Base-by-base conservation (phyloP, 257 asterid species). In the Leonotis leonurus region DNA sequence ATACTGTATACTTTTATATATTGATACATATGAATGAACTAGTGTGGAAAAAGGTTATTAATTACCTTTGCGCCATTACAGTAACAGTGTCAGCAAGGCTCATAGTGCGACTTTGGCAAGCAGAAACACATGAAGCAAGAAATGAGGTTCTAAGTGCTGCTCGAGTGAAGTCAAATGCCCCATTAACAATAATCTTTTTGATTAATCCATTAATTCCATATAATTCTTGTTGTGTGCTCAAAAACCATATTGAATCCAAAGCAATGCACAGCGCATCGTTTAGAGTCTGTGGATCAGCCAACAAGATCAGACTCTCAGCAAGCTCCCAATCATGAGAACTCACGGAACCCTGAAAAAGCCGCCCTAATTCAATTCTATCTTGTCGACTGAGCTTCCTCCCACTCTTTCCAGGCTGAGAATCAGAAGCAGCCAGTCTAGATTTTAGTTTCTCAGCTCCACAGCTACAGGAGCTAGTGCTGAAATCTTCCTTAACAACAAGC, bases 41-140 rank as follows among this genome's bases (percentile, higher is more conserved):
- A n/a, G 53, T 41, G 51, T 60, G 11, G 18, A 21, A 13, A 46
- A 27, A 65, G 56, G 56, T 26, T 59, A 62, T 60, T 20, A 37
- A 33, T 36, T 77, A 92, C 99, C 97, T 93, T 69, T 87, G 97
- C 33, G 97, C 99, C 99, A 93, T 93, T 64, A 89, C 97, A 25
- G 90, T 73, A 12, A 93, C 99, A 65, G 97, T 93, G 65, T 93
- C 96, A 33, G 96, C 90, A 46, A 93, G 86, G 80, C 97, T 85
- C 96, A 93, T 82, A 0, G 96, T 89, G 62, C 91, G 89, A 71
- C 97, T 92, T 80, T 89, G 96, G 70, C 99, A 92, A 56, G 99
- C 99, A 51, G 97, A 86, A 70, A 93, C 97, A 54, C 97, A 85
- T 1, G 99, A 89, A 72, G 99, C 97, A 43, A 93, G 97, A 78